phyloP scores from a whole-genome alignment of 2,329 filamentous ascomycete species.

The Purpureocillium takamizusanense region DNA sequence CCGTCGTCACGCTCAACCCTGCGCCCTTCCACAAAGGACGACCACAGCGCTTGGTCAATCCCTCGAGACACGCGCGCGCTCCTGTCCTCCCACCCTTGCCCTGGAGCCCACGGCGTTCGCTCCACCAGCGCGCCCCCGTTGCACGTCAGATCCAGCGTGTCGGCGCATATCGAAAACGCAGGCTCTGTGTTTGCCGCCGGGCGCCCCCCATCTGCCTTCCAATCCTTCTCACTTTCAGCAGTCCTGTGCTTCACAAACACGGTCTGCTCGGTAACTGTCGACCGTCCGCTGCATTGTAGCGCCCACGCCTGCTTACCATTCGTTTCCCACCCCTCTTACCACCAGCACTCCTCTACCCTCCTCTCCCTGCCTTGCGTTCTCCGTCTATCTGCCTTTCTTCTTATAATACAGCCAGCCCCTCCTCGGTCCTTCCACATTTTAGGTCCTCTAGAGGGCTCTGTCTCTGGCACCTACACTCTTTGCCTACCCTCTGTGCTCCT shows the following conservation, averaged over 20 bases:
- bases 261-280: no score
- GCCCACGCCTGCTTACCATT: constrained; percentile 2
- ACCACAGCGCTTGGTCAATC: constrained; percentile 1
- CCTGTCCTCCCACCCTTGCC: not conserved
- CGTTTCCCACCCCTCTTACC: constrained; percentile 4
- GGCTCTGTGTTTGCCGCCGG: constrained; percentile 13
- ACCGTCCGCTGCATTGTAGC: not conserved
- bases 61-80: not conserved
- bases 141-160: constrained; percentile 10
- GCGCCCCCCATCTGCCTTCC: constrained; percentile 6
- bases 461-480: not conserved
- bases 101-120: not conserved
- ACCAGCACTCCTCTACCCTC: constrained; percentile 3
- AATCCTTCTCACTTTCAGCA: constrained; percentile 2
- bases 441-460: not conserved
- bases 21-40: not conserved
- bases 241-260: constrained; percentile 1
- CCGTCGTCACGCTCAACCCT: constrained; percentile 3
- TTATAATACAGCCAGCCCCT: constrained; percentile 2
- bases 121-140: constrained; percentile 6
- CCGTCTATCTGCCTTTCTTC: not conserved
- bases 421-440: constrained; percentile 1
- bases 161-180: constrained; percentile 13
- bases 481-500: not conserved
- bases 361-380: constrained; percentile 3